phyloP scores from a whole-genome alignment of 2,329 filamentous ascomycete species.

The Tolypocladium guangdongense region DNA sequence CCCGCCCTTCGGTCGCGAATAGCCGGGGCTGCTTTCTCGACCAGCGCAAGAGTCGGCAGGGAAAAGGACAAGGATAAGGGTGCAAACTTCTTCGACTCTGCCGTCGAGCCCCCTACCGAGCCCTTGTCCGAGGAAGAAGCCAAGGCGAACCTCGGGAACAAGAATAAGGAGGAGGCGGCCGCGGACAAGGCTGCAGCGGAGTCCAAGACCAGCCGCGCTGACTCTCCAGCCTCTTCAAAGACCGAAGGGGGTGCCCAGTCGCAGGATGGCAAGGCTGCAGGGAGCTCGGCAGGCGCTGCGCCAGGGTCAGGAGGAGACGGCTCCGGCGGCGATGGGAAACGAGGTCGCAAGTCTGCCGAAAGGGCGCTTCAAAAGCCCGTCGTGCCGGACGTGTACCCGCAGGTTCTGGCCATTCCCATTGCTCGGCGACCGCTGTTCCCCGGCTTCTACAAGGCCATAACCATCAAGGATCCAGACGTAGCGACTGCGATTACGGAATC shows the following conservation, averaged over 20 bases:
- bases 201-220: constrained; percentile 29
- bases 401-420: constrained; percentile 95
- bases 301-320: constrained; percentile 41
- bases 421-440: constrained; percentile 89
- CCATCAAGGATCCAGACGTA: constrained; percentile 86
- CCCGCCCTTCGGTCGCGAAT: constrained; percentile 16
- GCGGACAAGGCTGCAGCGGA: constrained; percentile 37
- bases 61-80: constrained; percentile 29
- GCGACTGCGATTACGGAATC: constrained; percentile 89
- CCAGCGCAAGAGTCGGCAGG: constrained; percentile 20
- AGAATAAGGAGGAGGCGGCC: constrained; percentile 27
- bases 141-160: constrained; percentile 38
- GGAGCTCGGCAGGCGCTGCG: constrained; percentile 44
- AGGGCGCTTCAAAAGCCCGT: constrained; percentile 75
- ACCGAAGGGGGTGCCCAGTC: constrained; percentile 24
- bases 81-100: constrained; percentile 38
- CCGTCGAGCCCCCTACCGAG: constrained; percentile 28
- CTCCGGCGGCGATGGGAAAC: constrained; percentile 50
- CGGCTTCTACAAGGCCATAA: constrained; percentile 98
- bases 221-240: constrained; percentile 34
- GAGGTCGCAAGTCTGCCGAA: constrained; percentile 61
- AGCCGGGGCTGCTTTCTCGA: constrained; percentile 24
- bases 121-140: constrained; percentile 42
- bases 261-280: constrained; percentile 41
- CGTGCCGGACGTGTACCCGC: constrained; percentile 90